A percentile compares a stretch with the other conserved stretches of the same genome.
phyloP scores from a whole-genome alignment of 768 basidiomycete species.

The Epithele typhae region DNA sequence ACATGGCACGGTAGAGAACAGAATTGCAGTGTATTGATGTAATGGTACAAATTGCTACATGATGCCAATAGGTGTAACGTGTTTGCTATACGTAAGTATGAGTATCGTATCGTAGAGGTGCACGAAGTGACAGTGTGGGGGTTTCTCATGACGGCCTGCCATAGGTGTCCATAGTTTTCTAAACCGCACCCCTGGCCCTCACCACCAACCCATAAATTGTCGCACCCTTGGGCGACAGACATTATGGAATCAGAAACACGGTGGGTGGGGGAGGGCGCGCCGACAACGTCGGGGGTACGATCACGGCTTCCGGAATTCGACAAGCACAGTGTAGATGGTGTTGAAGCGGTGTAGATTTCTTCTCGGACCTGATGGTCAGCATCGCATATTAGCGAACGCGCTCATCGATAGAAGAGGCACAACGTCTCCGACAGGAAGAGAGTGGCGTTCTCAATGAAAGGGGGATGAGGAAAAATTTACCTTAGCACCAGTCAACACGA shows the following conservation, averaged over 20 bases:
- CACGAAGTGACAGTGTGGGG: conserved; percentile 9
- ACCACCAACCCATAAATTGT: conserved; percentile 7
- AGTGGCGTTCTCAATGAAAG: conserved; percentile 20
- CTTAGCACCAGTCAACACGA: conserved; percentile 98
- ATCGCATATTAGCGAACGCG: conserved; percentile 16
- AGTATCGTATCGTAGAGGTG: conserved; percentile 9
- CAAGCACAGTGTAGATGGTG: conserved; percentile 96
- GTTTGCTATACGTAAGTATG: conserved; percentile 11
- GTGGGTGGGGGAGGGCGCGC: conserved; percentile 8
- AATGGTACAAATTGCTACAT: conserved; percentile 16
- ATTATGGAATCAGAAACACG: conserved; percentile 4
- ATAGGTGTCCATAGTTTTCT: conserved; percentile 24
- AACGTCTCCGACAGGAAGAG: conserved; percentile 1
- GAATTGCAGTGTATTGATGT: conserved; percentile 13
- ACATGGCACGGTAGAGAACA: no score
- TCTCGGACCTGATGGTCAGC: conserved; percentile 78
- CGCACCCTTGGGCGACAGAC: conserved; percentile 8
- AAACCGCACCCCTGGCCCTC: conserved; percentile 3
- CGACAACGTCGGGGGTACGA: conserved; percentile 1
- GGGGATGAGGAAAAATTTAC: conserved; percentile 41
- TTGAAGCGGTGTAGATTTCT: conserved; percentile 99
- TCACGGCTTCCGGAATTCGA: conserved; percentile 90
- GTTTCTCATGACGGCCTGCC: conserved; percentile 18
- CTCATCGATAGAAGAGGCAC: no score
- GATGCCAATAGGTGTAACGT: conserved; percentile 9